Evolutionary conservation across 2,329 filamentous ascomycete genomes (phyloP).

Genomic region (Arthroderma sp.): DNA sequence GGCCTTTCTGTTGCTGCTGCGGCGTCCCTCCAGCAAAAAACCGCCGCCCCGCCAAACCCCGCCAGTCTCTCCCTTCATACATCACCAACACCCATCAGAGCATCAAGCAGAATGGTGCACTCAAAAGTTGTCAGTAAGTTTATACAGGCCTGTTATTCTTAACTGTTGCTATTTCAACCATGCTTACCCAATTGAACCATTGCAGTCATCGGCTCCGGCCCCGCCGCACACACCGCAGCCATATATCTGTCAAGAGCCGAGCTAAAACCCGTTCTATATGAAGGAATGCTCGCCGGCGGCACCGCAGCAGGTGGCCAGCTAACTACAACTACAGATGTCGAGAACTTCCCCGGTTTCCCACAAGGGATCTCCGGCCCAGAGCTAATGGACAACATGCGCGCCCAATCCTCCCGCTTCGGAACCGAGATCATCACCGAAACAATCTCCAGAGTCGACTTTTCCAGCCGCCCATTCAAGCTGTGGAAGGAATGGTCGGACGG

Average conservation of each 20-base stretch:
- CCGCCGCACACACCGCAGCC: slow-evolving; percentile 92
- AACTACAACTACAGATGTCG: slow-evolving; percentile 94
- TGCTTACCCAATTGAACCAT: not conserved
- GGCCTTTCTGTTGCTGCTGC: slow-evolving; percentile 61
- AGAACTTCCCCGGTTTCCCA: slow-evolving; percentile 96
- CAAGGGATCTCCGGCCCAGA: slow-evolving; percentile 73
- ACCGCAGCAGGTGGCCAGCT: slow-evolving; percentile 93
- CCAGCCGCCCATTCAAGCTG: slow-evolving; percentile 75
- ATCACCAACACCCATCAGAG: slow-evolving; percentile 19
- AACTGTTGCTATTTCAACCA: not conserved
- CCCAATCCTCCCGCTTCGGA: slow-evolving; percentile 81
- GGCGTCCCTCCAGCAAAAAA: slow-evolving; percentile 51
- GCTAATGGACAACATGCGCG: slow-evolving; percentile 92
- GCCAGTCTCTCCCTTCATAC: slow-evolving; percentile 22
- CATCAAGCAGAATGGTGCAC: slow-evolving; percentile 58
- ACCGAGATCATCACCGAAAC: slow-evolving; percentile 91
- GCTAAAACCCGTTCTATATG: slow-evolving; percentile 87
- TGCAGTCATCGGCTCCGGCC: slow-evolving; percentile 77
- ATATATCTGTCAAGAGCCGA: slow-evolving; percentile 93
- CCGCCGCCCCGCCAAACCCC: slow-evolving; percentile 27
- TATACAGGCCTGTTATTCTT: not conserved
- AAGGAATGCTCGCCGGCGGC: slow-evolving; percentile 95
- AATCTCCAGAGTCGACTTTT: slow-evolving; percentile 75
- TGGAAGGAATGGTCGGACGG: slow-evolving; percentile 76
- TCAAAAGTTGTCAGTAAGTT: slow-evolving; percentile 77